Evolutionary conservation across 2,329 filamentous ascomycete genomes (phyloP).

Genomic region (Venturiaceae sp.): DNA sequence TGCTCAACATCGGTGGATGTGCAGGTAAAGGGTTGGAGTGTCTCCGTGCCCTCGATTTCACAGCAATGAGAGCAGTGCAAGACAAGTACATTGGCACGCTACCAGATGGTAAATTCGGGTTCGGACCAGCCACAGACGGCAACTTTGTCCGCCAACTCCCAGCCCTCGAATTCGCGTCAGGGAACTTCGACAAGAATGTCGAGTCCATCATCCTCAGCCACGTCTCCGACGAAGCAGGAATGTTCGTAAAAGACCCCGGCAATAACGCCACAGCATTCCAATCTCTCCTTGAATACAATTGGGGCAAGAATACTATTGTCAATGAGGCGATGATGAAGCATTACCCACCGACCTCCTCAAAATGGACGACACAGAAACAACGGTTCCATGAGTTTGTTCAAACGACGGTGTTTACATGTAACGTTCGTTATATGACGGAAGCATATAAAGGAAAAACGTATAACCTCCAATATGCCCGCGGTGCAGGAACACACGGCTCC

Average conservation of each 20-base stretch:
- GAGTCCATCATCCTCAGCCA: constrained; percentile 6
- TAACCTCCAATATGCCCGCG: background rate
- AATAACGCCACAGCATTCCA: background rate
- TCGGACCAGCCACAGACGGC: constrained; percentile 7
- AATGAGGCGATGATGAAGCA: background rate
- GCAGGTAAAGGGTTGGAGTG: constrained; percentile 2
- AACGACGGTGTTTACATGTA: constrained; percentile 1
- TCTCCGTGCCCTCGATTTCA: background rate
- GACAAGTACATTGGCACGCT: background rate
- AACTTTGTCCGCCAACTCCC: constrained; percentile 7
- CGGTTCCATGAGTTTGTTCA: constrained; percentile 1
- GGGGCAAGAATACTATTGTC: background rate
- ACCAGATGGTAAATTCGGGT: constrained; percentile 2
- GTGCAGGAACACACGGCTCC: background rate
- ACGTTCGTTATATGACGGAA: constrained; percentile 5
- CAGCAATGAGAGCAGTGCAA: background rate
- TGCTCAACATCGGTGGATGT: constrained; percentile 1
- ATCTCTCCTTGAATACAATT: background rate
- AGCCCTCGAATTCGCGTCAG: background rate
- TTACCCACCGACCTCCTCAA: background rate
- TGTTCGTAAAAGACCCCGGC: background rate
- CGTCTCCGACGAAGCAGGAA: constrained; percentile 1
- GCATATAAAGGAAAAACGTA: constrained; percentile 6
- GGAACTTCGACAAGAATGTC: constrained; percentile 5
- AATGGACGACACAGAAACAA: background rate